These are phyloP conservation scores for Alnus glutinosa DNA, from an alignment of 306 rosid genomes.

Conservation along the genomic window DNA sequence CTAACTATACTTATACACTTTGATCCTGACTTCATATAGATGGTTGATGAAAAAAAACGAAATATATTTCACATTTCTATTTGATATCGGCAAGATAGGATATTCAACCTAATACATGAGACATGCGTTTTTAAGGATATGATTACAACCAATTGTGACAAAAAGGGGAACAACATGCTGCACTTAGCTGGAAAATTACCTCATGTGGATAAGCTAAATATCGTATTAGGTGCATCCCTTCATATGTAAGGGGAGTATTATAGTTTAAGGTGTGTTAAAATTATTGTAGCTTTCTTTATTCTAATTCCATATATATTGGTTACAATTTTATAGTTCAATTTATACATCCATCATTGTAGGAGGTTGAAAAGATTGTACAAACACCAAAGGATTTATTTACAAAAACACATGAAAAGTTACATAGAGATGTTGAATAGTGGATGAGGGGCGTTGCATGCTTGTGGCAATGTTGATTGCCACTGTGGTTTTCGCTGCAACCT, in stretches of 20 bases:
- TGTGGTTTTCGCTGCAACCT: slow-evolving; percentile 49
- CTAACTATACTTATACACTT: slow-evolving; percentile 14
- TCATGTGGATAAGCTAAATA: neutral
- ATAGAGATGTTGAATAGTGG: slow-evolving; percentile 46
- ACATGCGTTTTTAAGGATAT: slow-evolving; percentile 5
- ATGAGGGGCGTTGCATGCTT: slow-evolving; percentile 52
- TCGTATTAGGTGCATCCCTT: slow-evolving; percentile 12
- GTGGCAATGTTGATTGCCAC: slow-evolving; percentile 52
- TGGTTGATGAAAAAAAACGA: neutral
- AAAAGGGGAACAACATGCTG: slow-evolving; percentile 4
- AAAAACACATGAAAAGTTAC: slow-evolving; percentile 23
- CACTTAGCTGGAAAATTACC: slow-evolving; percentile 24
- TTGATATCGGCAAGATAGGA: no score
- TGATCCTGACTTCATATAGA: slow-evolving; percentile 28
- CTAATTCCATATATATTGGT: neutral
- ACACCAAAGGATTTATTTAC: slow-evolving; percentile 47
- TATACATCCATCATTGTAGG: slow-evolving; percentile 22
- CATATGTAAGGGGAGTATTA: slow-evolving; percentile 23
- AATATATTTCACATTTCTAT: slow-evolving; percentile 30
- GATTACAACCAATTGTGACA: neutral
- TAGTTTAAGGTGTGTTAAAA: slow-evolving; percentile 25
- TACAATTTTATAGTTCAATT: no score
- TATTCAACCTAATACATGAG: no score
- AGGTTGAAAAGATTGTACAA: slow-evolving; percentile 44
- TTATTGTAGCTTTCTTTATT: neutral